Evolutionary conservation across 371 early-diverging fungal species (phyloP).

Genomic region (Smittium culicis): DNA sequence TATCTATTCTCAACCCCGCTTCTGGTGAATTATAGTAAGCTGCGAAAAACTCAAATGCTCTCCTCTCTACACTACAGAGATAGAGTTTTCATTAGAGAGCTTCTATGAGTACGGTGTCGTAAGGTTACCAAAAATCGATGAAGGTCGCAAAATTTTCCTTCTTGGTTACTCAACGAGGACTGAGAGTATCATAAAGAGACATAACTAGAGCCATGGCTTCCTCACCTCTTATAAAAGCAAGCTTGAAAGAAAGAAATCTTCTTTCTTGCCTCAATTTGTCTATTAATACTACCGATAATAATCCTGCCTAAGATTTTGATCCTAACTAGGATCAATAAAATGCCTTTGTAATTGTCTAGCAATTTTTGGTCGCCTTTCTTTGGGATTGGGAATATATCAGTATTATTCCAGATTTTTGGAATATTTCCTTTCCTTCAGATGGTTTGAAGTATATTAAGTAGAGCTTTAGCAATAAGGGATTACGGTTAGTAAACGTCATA

Average conservation of each 20-base stretch:
- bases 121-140: neutral
- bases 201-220: neutral
- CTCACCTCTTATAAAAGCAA: neutral
- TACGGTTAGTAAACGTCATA: no score
- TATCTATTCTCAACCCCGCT: neutral
- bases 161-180: neutral
- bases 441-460: no score
- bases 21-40: neutral
- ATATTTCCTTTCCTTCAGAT: no score
- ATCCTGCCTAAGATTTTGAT: neutral
- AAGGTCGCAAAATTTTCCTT: neutral
- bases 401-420: no score
- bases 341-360: no score
- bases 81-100: neutral
- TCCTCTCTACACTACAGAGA: neutral
- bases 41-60: neutral
- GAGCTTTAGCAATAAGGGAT: no score
- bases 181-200: neutral
- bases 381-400: no score
- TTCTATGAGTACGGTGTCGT: neutral
- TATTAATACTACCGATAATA: neutral
- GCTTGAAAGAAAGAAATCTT: neutral
- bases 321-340: no score
- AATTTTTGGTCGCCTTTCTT: no score
- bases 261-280: neutral